A percentile compares a stretch with the other conserved stretches of the same genome.
These are phyloP conservation scores for Raffaelea albimanens DNA, from an alignment of 2,329 filamentous ascomycete species.

Conservation along the genomic window DNA sequence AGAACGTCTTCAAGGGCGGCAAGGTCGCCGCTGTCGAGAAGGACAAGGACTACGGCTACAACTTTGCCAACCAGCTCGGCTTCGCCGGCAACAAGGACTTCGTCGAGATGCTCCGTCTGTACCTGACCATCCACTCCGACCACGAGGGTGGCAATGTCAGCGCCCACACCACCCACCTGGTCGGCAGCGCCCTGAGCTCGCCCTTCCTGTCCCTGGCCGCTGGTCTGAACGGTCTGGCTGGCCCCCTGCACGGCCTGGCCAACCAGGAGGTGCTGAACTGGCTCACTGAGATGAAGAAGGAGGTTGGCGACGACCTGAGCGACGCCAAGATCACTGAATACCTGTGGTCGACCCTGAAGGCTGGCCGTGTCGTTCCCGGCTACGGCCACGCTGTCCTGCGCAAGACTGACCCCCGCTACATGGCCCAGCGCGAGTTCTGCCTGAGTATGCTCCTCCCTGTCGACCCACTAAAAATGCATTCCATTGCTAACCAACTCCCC, in stretches of 20 bases:
- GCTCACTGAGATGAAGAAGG: conserved; percentile 98
- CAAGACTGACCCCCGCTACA: conserved; percentile 99
- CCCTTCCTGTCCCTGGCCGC: conserved; percentile 94
- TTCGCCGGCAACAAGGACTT: conserved; percentile 95
- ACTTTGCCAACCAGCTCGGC: conserved; percentile 98
- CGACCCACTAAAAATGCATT: conserved; percentile 4
- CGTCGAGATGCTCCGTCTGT: conserved; percentile 94
- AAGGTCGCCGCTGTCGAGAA: conserved; percentile 94
- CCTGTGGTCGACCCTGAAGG: conserved; percentile 95
- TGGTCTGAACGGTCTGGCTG: conserved; percentile 95
- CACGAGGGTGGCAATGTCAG: conserved; percentile 99
- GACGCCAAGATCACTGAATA: conserved; percentile 97
- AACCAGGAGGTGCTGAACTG: conserved; percentile 99
- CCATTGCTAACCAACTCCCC: neutral
- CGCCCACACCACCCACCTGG: conserved; percentile 97
- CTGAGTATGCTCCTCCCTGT: conserved; percentile 36
- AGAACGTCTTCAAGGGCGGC: conserved; percentile 99
- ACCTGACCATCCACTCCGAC: conserved; percentile 99
- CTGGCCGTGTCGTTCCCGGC: conserved; percentile 90
- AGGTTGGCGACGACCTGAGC: conserved; percentile 85
- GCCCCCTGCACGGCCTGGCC: conserved; percentile 95
- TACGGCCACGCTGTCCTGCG: conserved; percentile 98
- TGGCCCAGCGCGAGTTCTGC: conserved; percentile 94
- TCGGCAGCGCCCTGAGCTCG: conserved; percentile 92
- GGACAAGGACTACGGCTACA: conserved; percentile 99